Evolutionary conservation across 371 early-diverging fungal genomes (phyloP), one percentile per base, ranked within the genome.

Genomic region (Vairimorpha ceranae): DNA sequence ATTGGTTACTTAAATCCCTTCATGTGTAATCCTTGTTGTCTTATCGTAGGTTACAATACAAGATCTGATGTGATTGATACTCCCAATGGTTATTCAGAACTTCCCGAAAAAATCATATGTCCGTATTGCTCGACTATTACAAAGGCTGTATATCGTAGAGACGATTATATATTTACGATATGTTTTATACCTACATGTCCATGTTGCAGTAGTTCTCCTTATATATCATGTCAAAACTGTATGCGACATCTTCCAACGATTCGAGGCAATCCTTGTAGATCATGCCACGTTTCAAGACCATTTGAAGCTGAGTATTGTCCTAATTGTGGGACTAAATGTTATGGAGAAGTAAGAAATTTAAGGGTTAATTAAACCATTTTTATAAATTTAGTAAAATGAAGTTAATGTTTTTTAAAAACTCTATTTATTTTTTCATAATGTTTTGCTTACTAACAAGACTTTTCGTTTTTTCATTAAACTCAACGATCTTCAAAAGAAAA

Each of bases 161-260:
- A 67, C 17, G 38, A 29, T 17, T 41, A 58, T 29, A 25, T 10
- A 3, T 76, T 29, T 36, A 3, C 19, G 15, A 21, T 76, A 19
- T 72, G 71, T 27, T 76, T 66, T 25, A 72, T 76, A 17, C 72
- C 77, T 10, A 59, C 59, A 10, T 54, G 41, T 51, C 68, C 75
- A 23, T 76, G 77, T 25, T 41, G 61, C n/a, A 21, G 23, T 32
- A 59, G 68, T 17, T 14, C 4, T 32, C 72, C 77, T 2, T 70
- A 64, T 43, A 41, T 76, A 21, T 35, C 72, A 32, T 76, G 77
- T 63, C n/a, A 10, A 8, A 17, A 12, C 25, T 76, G 77, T 25
- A 29, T 52, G 30, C 32, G 25, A 35, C 36, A 38, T 29, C 29
- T 60, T 19, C 52, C 52, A 15, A 66, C n/a, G 19, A 41, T 41